Evolutionary conservation across 352 stramenopile species (phyloP).

Genomic region (Pythium vanterpoolii): DNA sequence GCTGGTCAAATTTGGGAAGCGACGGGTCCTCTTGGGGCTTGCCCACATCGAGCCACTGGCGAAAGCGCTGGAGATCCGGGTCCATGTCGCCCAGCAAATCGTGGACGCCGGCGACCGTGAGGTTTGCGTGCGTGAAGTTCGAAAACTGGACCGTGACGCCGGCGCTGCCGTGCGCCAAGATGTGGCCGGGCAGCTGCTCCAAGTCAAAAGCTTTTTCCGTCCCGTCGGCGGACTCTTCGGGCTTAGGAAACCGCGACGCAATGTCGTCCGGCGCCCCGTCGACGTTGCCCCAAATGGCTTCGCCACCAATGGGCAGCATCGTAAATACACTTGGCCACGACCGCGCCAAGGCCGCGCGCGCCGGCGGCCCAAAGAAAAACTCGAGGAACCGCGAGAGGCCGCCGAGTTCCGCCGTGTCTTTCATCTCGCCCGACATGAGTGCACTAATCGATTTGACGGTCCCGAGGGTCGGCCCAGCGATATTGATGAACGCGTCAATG

Average conservation of each 20-base stretch:
- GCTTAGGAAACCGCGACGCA: conserved; percentile 47
- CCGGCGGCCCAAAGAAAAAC: conserved; percentile 66
- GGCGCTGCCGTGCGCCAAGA: conserved; percentile 42
- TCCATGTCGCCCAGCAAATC: conserved; percentile 48
- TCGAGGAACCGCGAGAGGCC: conserved; percentile 83
- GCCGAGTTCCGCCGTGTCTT: conserved; percentile 90
- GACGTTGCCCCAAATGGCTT: conserved; percentile 81
- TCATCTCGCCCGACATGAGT: conserved; percentile 94
- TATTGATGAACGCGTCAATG: conserved; percentile 91
- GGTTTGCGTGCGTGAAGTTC: conserved; percentile 47
- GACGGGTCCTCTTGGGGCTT: conserved; percentile 42
- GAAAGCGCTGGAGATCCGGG: conserved; percentile 41
- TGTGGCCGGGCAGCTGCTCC: conserved; percentile 37
- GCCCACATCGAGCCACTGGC: conserved; percentile 39
- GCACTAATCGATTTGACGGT: conserved; percentile 90
- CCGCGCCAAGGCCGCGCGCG: conserved; percentile 51
- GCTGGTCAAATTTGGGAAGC: conserved; percentile 45
- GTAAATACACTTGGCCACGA: conserved; percentile 85
- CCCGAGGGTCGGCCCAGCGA: conserved; percentile 93
- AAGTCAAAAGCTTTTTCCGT: conserved; percentile 27
- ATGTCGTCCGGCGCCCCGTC: conserved; percentile 65
- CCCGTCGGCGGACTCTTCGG: conserved; percentile 22
- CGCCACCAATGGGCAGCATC: conserved; percentile 92
- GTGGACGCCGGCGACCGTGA: conserved; percentile 50
- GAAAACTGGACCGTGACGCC: conserved; percentile 54